Evolutionary conservation across 176 grass and related monocot species (phyloP), one percentile per base, ranked within the genome.

Genomic region (Cymbopogon citratus): DNA sequence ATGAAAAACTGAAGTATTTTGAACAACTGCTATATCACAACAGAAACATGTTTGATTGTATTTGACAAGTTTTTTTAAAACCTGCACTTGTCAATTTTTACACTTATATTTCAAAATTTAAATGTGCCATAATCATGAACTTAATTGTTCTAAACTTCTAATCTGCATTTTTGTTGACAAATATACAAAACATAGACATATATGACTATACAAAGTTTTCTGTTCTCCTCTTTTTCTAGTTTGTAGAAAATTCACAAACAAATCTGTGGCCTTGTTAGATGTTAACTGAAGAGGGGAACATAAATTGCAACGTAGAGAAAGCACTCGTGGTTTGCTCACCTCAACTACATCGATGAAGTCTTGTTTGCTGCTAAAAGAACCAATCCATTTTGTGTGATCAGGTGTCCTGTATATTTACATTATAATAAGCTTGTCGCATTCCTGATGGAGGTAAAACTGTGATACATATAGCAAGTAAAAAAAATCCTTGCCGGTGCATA

Each of bases 381-480:
- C 95, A 76, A 98, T 88, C 95, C 95, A 98, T 91, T 98, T 98
- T 85, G 95, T 98, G 62, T 98, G 90, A 86, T 98, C 95, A 64
- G 90, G 85, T 81, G 92, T 97, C 79, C 95, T 98, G 82, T 44
- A 76, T 64, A 71, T 66, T 27, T 64, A 66, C 11, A 19, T 77
- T 36, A 56, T 12, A 68, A 40, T 39, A 19, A 67, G 19, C 40
- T 35, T 64, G 61, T 12, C 19, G 49, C 21, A 74, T 39, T 76
- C 0, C 13, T 76, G 45, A 16, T 48, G 45, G 28, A 45, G 6
- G 13, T 57, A 78, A 13, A 76, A 9, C 21, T 29, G 64, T 16
- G 14, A 28, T 15, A 27, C 15, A 6, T 40, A 81, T 5, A 44
- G 21, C 38, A 16, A 16, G 0, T 18, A 61, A 24, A 24, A 51